Base-by-base conservation (phyloP, 75 land plant species). In the Azolla pinnata region DNA sequence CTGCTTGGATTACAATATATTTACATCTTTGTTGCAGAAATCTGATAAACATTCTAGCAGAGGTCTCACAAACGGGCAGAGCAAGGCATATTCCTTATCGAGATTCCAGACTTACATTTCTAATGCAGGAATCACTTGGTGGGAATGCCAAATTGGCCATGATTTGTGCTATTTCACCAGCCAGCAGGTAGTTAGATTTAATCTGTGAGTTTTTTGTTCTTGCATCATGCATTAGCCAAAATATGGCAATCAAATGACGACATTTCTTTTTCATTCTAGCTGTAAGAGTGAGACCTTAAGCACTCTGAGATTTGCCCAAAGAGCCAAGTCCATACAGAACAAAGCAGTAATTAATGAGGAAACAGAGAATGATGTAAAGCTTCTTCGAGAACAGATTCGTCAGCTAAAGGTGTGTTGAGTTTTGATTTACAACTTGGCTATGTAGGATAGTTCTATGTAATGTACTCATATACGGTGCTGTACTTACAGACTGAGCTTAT, bases 111-210 rank as follows among this genome's bases (percentile, higher is more conserved):
- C 74, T 92, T 55, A 92, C 97, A 26, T 92, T 92, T 48, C 71
- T 92, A 53, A 58, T 92, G 68, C 97, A 92, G 63, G 97, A 92
- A 56, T 92, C 97, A 57, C 84, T 92, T 50, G 97, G 97, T 65
- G 97, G 97, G 19, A 92, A 92, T 81, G 96, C 97, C 35, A 92
- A 92, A 61, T 46, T 92, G 52, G 96, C 90, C 45, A 88, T 92
- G 96, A 79, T 92, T 40, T 92, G 97, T 83, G 90, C 95, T 24
- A 65, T 92, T 48, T 88, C 90, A 49, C 97, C 97, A 46, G 78
- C 81, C 28, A 79, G 67, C 69, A 88, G 95, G 97, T 92, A 61
- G 4, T 2, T 3, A 46, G 21, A 46, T 14, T 38, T 38, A 14
- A 38, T 8, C 42, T 8, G 14, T 7, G 7, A 38, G 14, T 38